Evolutionary conservation across 2,329 filamentous ascomycete species (phyloP).

Genomic region (Venturia oleaginea): DNA sequence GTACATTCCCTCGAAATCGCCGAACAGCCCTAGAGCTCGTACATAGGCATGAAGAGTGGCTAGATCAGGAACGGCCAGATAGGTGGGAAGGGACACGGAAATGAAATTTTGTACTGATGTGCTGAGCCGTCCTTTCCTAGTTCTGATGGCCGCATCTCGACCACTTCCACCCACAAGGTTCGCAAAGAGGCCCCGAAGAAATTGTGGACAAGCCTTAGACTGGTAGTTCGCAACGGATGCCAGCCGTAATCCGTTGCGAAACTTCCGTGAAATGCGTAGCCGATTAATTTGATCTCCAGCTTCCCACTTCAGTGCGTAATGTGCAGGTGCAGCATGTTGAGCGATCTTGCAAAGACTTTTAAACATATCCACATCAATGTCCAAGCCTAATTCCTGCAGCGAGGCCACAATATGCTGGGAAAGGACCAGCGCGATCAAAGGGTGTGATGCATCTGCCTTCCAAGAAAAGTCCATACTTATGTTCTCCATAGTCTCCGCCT

Average conservation of each 20-base stretch:
- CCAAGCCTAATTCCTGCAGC: background rate
- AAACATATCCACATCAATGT: background rate
- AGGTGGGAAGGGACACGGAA: background rate
- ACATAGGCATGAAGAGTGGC: conserved; percentile 51
- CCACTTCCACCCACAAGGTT: background rate
- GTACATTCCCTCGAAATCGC: conserved; percentile 50
- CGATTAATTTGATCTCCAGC: background rate
- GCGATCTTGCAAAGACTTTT: background rate
- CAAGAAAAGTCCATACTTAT: background rate
- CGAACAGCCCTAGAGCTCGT: conserved; percentile 51
- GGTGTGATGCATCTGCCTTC: background rate
- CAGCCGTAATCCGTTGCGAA: background rate
- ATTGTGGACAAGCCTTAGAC: background rate
- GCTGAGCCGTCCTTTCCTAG: background rate
- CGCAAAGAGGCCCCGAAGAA: background rate
- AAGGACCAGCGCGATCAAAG: background rate
- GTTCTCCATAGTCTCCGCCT: background rate
- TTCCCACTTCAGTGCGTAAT: background rate
- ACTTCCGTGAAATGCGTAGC: background rate
- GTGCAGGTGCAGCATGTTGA: background rate
- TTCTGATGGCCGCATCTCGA: background rate
- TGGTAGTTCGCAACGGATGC: background rate
- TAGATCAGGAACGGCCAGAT: conserved; percentile 38
- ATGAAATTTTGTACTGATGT: background rate
- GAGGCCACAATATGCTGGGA: background rate